These are phyloP conservation scores for Trichosporon sp. DNA, from an alignment of 1,284 basidiomycete genomes.

Conservation along the genomic window DNA sequence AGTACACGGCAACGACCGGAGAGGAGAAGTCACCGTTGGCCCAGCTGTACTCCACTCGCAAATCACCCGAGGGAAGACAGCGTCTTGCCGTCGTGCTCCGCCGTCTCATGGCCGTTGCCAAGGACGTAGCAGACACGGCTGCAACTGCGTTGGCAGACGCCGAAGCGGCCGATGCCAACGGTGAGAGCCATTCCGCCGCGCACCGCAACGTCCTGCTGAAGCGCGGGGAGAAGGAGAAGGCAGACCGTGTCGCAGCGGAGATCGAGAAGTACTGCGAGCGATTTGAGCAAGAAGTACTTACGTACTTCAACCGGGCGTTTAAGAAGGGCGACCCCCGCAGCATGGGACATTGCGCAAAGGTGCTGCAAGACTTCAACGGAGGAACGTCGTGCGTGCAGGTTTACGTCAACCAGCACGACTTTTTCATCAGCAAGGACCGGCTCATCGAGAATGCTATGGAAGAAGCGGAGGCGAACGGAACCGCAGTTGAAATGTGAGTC, in stretches of 20 bases:
- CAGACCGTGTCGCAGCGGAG: conserved; percentile 59
- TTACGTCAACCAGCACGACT: conserved; percentile 99
- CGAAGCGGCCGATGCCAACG: conserved; percentile 28
- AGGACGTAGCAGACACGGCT: conserved; percentile 57
- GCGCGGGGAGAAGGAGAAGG: conserved; percentile 44
- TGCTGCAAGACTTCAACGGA: conserved; percentile 95
- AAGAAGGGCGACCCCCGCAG: conserved; percentile 95
- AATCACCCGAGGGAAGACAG: conserved; percentile 67
- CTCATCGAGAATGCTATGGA: conserved; percentile 47
- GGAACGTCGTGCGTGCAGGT: conserved; percentile 95
- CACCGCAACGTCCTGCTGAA: conserved; percentile 18
- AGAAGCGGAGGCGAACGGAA: conserved; percentile 38
- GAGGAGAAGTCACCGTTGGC: conserved; percentile 41
- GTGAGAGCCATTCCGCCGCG: conserved; percentile 1
- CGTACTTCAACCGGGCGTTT: conserved; percentile 91
- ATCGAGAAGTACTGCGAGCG: conserved; percentile 88
- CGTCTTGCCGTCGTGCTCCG: conserved; percentile 88
- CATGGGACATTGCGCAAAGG: conserved; percentile 99
- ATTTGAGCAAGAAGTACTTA: conserved; percentile 97
- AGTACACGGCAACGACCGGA: conserved; percentile 63
- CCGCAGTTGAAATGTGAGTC: conserved; percentile 60
- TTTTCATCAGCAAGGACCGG: conserved; percentile 85
- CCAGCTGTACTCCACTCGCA: conserved; percentile 56
- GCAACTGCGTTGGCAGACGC: conserved; percentile 61
- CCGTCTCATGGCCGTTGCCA: conserved; percentile 79